Percentiles rank a stretch among this genome's conserved stretches.
phyloP scores from a whole-genome alignment of 306 rosid genomes.

The Fragaria ananassa region DNA sequence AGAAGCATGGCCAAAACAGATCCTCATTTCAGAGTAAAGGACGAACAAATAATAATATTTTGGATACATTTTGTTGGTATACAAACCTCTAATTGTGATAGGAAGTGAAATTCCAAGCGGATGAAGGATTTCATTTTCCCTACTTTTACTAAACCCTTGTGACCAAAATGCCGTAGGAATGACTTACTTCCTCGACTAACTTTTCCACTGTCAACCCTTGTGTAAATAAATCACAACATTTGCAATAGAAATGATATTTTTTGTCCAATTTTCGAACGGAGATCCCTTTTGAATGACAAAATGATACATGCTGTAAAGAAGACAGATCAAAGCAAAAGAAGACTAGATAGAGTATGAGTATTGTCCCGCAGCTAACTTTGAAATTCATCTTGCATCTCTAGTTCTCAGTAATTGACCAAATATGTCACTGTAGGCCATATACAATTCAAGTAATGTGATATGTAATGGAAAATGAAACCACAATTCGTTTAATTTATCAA shows the following conservation, averaged over 20 bases:
- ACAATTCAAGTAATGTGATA: background rate
- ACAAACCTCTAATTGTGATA: no score
- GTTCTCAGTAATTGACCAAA: constrained; percentile 21
- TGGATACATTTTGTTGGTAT: no score
- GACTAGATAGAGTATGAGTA: constrained; percentile 3
- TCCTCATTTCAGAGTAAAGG: no score
- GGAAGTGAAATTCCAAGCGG: no score
- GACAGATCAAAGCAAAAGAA: background rate
- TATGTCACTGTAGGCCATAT: constrained; percentile 17
- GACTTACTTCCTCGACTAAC: background rate
- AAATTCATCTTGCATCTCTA: constrained; percentile 1
- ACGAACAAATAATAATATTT: no score
- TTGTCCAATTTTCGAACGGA: background rate
- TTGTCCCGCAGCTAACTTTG: constrained; percentile 21
- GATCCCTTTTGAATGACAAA: background rate
- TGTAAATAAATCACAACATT: background rate
- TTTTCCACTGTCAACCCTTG: background rate
- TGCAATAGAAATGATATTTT: background rate
- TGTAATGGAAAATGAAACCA: constrained; percentile 27
- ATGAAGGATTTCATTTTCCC: no score
- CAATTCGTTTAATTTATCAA: constrained; percentile 23
- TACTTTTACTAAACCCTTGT: no score
- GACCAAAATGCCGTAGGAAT: no score
- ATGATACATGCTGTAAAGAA: background rate
- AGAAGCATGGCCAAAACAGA: no score